Evolutionary conservation across 2,329 filamentous ascomycete species (phyloP).

Genomic region (Fusarium abutilonis): DNA sequence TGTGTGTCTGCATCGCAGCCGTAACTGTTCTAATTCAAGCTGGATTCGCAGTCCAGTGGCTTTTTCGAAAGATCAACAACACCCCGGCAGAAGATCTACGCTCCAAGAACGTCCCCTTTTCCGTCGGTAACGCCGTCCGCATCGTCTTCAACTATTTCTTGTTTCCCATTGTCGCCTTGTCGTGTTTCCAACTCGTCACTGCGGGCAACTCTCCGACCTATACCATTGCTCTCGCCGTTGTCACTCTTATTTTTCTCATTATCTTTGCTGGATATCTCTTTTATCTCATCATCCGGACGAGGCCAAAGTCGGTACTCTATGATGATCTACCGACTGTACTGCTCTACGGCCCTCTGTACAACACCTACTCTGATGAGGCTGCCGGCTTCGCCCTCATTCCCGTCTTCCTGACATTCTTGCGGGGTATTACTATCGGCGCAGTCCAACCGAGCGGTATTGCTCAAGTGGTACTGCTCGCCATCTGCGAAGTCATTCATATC

Average conservation of each 20-base stretch:
- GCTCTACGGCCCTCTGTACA: slow-evolving; percentile 92
- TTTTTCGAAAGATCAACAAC: slow-evolving; percentile 75
- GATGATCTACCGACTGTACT: slow-evolving; percentile 92
- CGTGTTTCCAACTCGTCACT: slow-evolving; percentile 90
- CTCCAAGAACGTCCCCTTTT: slow-evolving; percentile 91
- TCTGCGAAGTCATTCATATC: slow-evolving; percentile 92
- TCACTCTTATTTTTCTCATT: slow-evolving; percentile 78
- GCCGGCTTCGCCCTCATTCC: slow-evolving; percentile 90
- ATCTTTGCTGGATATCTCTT: slow-evolving; percentile 82
- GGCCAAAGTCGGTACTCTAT: slow-evolving; percentile 87
- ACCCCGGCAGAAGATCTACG: slow-evolving; percentile 87
- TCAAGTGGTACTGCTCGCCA: slow-evolving; percentile 89
- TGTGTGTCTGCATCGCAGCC: slow-evolving; percentile 77
- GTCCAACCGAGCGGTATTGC: slow-evolving; percentile 93
- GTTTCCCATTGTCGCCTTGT: slow-evolving; percentile 84
- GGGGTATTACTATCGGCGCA: slow-evolving; percentile 90
- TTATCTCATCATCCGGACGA: slow-evolving; percentile 79
- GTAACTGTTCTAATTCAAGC: slow-evolving; percentile 77
- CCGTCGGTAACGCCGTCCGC: slow-evolving; percentile 79
- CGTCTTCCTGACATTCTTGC: slow-evolving; percentile 82
- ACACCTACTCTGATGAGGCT: slow-evolving; percentile 94
- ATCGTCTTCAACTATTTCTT: slow-evolving; percentile 94
- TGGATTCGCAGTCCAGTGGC: slow-evolving; percentile 80
- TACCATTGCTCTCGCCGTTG: slow-evolving; percentile 76
- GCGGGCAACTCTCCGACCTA: slow-evolving; percentile 73